These are phyloP conservation scores for Ophiocordyceps australis DNA, from an alignment of 2,329 filamentous ascomycete genomes.

Conservation along the genomic window DNA sequence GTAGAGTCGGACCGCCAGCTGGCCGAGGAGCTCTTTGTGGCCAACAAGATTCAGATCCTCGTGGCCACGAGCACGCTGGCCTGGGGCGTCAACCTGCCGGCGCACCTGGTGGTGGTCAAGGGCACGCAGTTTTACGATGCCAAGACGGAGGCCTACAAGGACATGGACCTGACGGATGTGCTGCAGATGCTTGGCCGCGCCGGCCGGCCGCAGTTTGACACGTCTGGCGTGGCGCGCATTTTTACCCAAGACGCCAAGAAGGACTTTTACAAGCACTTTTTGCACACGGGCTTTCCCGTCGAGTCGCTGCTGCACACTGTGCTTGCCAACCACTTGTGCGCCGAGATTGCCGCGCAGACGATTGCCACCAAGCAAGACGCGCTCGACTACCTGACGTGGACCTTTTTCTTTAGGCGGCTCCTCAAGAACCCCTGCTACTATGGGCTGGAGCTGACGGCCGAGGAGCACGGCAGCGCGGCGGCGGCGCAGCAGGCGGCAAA, in stretches of 20 bases:
- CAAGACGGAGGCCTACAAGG: conserved; percentile 92
- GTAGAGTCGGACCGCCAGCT: conserved; percentile 87
- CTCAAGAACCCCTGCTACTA: conserved; percentile 99
- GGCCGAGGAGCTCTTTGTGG: conserved; percentile 83
- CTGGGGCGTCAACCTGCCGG: conserved; percentile 95
- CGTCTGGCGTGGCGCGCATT: conserved; percentile 86
- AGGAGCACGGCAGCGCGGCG: conserved; percentile 74
- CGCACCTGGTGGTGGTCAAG: conserved; percentile 93
- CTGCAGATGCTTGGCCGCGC: conserved; percentile 95
- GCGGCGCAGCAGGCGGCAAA: conserved; percentile 83
- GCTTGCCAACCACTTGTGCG: conserved; percentile 88
- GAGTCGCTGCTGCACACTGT: conserved; percentile 94
- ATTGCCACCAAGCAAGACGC: conserved; percentile 92
- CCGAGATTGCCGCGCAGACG: conserved; percentile 85
- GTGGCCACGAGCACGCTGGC: conserved; percentile 91
- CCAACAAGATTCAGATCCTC: conserved; percentile 96
- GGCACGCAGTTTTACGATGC: conserved; percentile 97
- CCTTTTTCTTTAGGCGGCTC: conserved; percentile 92
- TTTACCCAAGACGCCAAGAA: conserved; percentile 97
- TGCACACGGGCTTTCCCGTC: conserved; percentile 94
- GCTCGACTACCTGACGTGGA: conserved; percentile 95
- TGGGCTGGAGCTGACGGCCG: conserved; percentile 78
- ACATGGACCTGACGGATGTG: conserved; percentile 97
- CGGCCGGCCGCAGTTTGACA: conserved; percentile 90
- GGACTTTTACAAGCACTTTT: conserved; percentile 97